phyloP scores from a whole-genome alignment of 371 early-diverging fungal genomes.

The Mortierella sp. region DNA sequence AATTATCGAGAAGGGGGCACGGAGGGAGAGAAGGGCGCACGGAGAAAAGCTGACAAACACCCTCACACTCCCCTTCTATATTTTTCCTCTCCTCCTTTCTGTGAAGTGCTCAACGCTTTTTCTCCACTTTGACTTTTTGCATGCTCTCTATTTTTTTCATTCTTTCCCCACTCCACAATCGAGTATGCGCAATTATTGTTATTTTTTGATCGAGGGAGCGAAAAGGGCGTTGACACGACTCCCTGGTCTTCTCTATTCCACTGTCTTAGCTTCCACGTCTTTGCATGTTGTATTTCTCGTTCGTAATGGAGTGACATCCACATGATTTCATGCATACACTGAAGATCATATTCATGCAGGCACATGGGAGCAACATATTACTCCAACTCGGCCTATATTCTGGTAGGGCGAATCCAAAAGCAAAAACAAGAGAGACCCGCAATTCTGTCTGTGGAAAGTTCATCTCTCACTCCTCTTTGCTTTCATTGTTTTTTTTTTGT shows the following conservation, averaged over 20 bases:
- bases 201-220: background rate
- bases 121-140: background rate
- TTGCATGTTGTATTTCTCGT: background rate
- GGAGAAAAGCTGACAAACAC: slow-evolving; percentile 10
- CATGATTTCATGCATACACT: background rate
- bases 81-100: background rate
- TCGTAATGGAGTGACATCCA: background rate
- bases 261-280: background rate
- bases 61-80: background rate
- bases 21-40: background rate
- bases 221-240: background rate
- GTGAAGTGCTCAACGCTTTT: background rate
- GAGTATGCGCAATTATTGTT: background rate
- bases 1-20: background rate
- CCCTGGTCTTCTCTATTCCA: background rate
- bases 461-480: background rate
- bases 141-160: background rate
- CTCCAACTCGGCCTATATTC: background rate
- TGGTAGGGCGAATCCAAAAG: background rate
- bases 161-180: background rate
- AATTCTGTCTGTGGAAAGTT: background rate
- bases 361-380: background rate
- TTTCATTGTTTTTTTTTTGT: background rate
- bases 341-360: background rate
- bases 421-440: background rate